Evolutionary conservation across 495 filamentous ascomycete genomes (phyloP), one percentile per base, ranked within the genome.

Genomic region (Jackrogersella minutella): DNA sequence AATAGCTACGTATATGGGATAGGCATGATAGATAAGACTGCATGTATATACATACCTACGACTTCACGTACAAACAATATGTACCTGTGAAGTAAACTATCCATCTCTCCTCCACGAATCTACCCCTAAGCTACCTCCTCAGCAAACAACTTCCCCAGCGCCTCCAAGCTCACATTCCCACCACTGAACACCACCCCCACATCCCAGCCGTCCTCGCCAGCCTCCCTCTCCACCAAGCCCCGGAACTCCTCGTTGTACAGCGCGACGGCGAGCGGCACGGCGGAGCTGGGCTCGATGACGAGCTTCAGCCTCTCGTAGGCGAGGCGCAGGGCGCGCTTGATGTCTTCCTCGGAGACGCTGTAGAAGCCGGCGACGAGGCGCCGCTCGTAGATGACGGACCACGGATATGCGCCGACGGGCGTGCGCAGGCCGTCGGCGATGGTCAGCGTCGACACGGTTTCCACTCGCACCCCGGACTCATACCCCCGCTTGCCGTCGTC

Each of bases 371-470:
- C 66, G 0, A 96, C 89, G 64, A 93, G 85, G n/a, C 74, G 74
- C 63, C 78, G 72, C 68, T 96, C 87, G 51, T 87, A 88, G 71
- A 98, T 93, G 16, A 99, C 81, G 37, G 73, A 82, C 93, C 93
- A 98, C 31, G 92, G 92, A 43, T 87, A 76, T 43, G 82, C 61
- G 1, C 93, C 95, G 2, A 98, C 84, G 0, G 92, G 91, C 28
- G 93, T 97, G 7, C 95, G 79, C 73, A 99, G 71, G 3, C 95
- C 95, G 75, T 99, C 95, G 1, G 92, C 95, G 49, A 98, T 90
- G 0, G 95, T 98, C 46, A 94, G 74, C 7, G 88, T 87, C 52
- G 83, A 85, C 3, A 97, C 94, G 0, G 60, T 73, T 52, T 82
- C 75, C 19, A 97, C 82, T 26, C 93, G 82, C 60, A 79, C 58